These are phyloP conservation scores for Entomortierella lignicola DNA, from an alignment of 192 early-diverging fungal genomes.

Conservation along the genomic window DNA sequence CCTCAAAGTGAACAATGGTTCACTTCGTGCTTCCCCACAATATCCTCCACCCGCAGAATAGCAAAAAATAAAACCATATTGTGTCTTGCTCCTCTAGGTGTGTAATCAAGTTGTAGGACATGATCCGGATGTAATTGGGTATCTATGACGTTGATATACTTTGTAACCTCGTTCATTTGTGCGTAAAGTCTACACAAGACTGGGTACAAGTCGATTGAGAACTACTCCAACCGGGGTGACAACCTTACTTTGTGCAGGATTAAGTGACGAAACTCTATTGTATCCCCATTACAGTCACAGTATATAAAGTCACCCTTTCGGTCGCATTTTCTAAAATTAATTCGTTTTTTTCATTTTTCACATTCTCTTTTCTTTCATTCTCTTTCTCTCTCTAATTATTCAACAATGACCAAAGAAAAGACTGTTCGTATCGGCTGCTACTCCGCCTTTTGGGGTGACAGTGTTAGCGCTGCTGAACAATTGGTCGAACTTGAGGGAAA, in stretches of 20 bases:
- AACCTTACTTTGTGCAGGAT: not conserved
- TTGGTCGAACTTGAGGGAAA: conserved; percentile 60
- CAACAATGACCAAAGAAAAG: conserved; percentile 28
- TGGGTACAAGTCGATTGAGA: too few species aligned
- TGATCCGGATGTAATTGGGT: too few species aligned
- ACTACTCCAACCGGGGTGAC: not conserved
- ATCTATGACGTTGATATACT: too few species aligned
- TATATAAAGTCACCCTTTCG: conserved; percentile 9
- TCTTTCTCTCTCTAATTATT: conserved; percentile 1
- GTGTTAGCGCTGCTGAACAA: conserved; percentile 63
- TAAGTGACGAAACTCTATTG: conserved; percentile 3
- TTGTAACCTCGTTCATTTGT: too few species aligned
- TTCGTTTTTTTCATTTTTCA: not conserved
- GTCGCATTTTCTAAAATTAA: conserved; percentile 7
- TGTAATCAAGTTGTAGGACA: too few species aligned
- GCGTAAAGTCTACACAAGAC: too few species aligned
- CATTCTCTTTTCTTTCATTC: not conserved
- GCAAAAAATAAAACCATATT: too few species aligned
- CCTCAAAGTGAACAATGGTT: conserved; percentile 14
- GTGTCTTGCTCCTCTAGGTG: too few species aligned
- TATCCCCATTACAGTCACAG: too few species aligned
- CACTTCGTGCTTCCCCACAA: conserved; percentile 14
- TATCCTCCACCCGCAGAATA: too few species aligned
- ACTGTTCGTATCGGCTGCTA: conserved; percentile 70
- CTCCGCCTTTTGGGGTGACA: conserved; percentile 73